A percentile compares a stretch with the other conserved stretches of the same genome.
phyloP scores from a whole-genome alignment of 176 grass and related monocot genomes.

The Musa itinerans region DNA sequence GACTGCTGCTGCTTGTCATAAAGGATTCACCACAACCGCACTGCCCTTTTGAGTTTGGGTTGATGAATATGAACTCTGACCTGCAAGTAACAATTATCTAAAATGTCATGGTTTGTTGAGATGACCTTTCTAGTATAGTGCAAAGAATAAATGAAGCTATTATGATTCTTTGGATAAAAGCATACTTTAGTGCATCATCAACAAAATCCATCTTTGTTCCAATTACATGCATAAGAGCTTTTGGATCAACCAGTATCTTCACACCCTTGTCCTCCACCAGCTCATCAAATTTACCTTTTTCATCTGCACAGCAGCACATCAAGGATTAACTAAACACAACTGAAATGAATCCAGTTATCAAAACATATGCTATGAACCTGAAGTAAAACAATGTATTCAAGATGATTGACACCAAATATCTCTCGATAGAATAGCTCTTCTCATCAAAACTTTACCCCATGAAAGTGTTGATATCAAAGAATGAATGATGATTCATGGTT shows the following conservation, averaged over 20 bases:
- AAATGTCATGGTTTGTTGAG: not conserved
- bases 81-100: slow-evolving; percentile 26
- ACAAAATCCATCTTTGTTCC: slow-evolving; percentile 90
- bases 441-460: too few relatives aligned
- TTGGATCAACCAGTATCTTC: slow-evolving; percentile 79
- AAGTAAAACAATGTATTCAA: too few relatives aligned
- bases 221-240: slow-evolving; percentile 90
- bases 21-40: slow-evolving; percentile 92
- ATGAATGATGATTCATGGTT: too few relatives aligned
- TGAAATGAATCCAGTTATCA: too few relatives aligned
- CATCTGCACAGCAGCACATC: slow-evolving; percentile 42
- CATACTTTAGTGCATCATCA: slow-evolving; percentile 64
- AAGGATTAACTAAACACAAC: not conserved
- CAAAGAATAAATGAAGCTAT: not conserved
- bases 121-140: not conserved
- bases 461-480: too few relatives aligned
- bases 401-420: too few relatives aligned
- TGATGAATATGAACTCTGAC: slow-evolving; percentile 89
- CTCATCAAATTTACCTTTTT: slow-evolving; percentile 83
- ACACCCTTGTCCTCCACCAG: slow-evolving; percentile 80
- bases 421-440: too few relatives aligned
- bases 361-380: too few relatives aligned
- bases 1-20: slow-evolving; percentile 51
- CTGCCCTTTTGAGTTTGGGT: slow-evolving; percentile 78
- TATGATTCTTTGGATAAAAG: not conserved